phyloP scores from a whole-genome alignment of 2,329 filamentous ascomycete species.

The Ophiostoma fasciatum region DNA sequence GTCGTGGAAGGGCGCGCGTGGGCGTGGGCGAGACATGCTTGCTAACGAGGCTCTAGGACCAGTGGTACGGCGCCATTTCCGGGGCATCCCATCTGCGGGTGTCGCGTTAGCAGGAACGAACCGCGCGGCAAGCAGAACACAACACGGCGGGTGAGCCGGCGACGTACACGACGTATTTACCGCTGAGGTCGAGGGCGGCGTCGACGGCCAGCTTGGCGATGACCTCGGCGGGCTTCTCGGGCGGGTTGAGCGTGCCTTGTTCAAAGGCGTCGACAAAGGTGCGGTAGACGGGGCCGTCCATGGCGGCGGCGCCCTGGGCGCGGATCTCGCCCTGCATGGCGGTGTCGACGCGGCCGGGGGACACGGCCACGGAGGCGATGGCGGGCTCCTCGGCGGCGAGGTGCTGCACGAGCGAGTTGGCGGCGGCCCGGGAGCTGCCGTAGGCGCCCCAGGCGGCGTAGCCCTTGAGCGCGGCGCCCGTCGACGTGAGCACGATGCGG shows the following conservation, averaged over 20 bases:
- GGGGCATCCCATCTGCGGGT: conserved; percentile 34
- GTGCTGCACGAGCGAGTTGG: conserved; percentile 66
- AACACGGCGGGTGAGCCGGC: no score
- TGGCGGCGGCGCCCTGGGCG: conserved; percentile 35
- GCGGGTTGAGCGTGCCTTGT: conserved; percentile 57
- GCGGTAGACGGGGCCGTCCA: conserved; percentile 43
- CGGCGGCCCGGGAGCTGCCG: conserved; percentile 66
- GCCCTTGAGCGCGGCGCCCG: conserved; percentile 53
- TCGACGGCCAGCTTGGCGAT: conserved; percentile 64
- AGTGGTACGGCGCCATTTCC: conserved; percentile 32
- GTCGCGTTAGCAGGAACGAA: neutral
- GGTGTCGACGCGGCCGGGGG: conserved; percentile 74
- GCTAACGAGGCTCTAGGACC: neutral
- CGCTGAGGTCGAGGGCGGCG: conserved; percentile 53
- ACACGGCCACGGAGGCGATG: conserved; percentile 56
- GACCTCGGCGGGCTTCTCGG: conserved; percentile 73
- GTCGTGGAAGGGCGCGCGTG: no score
- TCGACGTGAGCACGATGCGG: conserved; percentile 63
- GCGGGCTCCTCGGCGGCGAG: conserved; percentile 63
- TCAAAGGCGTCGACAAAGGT: conserved; percentile 56
- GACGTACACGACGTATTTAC: conserved; percentile 59
- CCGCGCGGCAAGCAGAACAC: no score
- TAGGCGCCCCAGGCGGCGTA: conserved; percentile 70
- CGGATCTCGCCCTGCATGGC: conserved; percentile 80
- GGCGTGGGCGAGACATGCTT: no score